Conservation (phyloP, 1,284 basidiomycete genomes). For the Megacollybia platyphylla region DNA sequence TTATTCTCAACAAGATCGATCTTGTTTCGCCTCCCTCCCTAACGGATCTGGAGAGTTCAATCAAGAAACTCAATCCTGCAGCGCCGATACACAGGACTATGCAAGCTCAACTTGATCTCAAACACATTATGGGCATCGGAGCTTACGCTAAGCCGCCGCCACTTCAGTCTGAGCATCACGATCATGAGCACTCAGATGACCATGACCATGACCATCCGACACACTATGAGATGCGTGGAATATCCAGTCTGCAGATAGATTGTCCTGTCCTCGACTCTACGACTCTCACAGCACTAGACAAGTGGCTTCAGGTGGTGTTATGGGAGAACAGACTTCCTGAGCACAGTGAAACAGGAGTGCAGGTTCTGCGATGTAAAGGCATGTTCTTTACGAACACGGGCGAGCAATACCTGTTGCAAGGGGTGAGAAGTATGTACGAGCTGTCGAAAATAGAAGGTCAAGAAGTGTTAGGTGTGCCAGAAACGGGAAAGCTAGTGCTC, state of each 20-base stretch:
- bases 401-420: constrained; percentile 65
- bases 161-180: constrained; percentile 13
- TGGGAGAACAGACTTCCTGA: constrained; percentile 56
- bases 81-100: constrained; percentile 63
- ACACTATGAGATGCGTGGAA: constrained; percentile 58
- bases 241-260: constrained; percentile 59
- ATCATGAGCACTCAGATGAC: constrained; percentile 16
- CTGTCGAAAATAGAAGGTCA: constrained; percentile 32
- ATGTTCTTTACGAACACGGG: constrained; percentile 45
- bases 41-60: constrained; percentile 36
- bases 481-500: constrained; percentile 71
- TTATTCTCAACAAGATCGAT: constrained; percentile 82
- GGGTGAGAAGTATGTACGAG: constrained; percentile 81
- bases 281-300: constrained; percentile 45
- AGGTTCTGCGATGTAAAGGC: constrained; percentile 78
- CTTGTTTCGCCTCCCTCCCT: constrained; percentile 36
- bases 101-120: constrained; percentile 57
- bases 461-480: constrained; percentile 32
- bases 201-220: constrained; percentile 14
- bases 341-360: constrained; percentile 19
- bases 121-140: constrained; percentile 63
- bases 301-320: constrained; percentile 66
- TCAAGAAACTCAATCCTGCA: constrained; percentile 68
- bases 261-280: constrained; percentile 42
- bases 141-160: constrained; percentile 42